Conservation (phyloP, 129 eudicot genomes). For the Chrysanthemum seticuspe region DNA sequence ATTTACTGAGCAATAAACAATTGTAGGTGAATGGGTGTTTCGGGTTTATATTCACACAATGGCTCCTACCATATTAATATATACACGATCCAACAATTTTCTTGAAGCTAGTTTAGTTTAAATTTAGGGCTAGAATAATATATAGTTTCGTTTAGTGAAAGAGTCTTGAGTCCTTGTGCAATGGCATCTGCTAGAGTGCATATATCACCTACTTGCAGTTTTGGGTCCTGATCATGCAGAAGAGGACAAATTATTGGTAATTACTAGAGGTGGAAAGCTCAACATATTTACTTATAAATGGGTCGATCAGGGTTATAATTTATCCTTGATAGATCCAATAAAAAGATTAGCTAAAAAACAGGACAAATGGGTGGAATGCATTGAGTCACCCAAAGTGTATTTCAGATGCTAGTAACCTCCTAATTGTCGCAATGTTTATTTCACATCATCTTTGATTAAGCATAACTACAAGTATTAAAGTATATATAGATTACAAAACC, state of each 20-base stretch:
- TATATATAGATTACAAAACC: too few relatives aligned
- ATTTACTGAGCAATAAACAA: not conserved
- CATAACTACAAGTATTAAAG: too few relatives aligned
- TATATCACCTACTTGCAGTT: conserved; percentile 70
- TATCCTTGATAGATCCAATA: too few relatives aligned
- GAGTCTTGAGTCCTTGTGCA: conserved; percentile 81
- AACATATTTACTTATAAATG: too few relatives aligned
- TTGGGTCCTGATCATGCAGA: conserved; percentile 58
- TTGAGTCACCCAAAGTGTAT: too few relatives aligned
- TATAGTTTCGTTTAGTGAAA: conserved; percentile 65
- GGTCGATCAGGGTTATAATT: too few relatives aligned
- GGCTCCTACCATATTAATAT: conserved; percentile 6
- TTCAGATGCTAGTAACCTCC: too few relatives aligned
- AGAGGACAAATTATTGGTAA: conserved; percentile 7
- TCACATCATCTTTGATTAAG: too few relatives aligned
- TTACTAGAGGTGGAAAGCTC: too few relatives aligned
- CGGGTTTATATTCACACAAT: not conserved
- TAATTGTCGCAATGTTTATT: too few relatives aligned
- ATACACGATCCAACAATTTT: conserved; percentile 17
- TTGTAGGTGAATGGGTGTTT: not conserved
- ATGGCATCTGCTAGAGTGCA: conserved; percentile 93
- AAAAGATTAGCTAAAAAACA: too few relatives aligned
- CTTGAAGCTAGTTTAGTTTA: not conserved
- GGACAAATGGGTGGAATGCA: too few relatives aligned
- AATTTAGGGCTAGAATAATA: not conserved